phyloP scores from a whole-genome alignment of 768 basidiomycete genomes.

The Amanita phalloides region DNA sequence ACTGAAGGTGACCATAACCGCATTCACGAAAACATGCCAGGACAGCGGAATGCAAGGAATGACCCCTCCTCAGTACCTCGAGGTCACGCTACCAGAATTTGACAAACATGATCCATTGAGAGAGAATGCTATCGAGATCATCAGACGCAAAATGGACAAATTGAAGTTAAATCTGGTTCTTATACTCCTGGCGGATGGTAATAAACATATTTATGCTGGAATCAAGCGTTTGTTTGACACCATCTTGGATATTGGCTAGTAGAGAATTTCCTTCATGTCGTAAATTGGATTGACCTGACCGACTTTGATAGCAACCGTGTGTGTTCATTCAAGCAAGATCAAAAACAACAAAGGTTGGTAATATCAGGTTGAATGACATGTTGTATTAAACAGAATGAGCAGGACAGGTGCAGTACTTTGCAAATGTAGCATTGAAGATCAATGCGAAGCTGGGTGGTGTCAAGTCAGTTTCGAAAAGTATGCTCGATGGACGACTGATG shows the following conservation, averaged over 20 bases:
- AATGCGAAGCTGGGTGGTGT: conserved; percentile 78
- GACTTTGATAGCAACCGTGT: conserved; percentile 44
- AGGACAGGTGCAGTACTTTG: conserved; percentile 63
- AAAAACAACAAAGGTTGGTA: conserved; percentile 43
- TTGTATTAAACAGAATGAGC: conserved; percentile 13
- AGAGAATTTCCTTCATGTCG: conserved; percentile 7
- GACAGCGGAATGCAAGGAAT: conserved; percentile 50
- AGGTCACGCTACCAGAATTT: conserved; percentile 40
- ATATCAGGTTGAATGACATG: conserved; percentile 14
- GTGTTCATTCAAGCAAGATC: conserved; percentile 64
- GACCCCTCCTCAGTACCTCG: conserved; percentile 24
- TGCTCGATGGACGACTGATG: conserved; percentile 4
- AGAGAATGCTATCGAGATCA: conserved; percentile 31
- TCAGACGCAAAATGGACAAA: conserved; percentile 29
- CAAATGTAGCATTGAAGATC: conserved; percentile 74
- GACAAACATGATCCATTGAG: conserved; percentile 45
- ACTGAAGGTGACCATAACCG: conserved; percentile 31
- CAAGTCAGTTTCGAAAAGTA: conserved; percentile 36
- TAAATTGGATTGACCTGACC: background rate
- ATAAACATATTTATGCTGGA: conserved; percentile 69
- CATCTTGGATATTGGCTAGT: conserved; percentile 43
- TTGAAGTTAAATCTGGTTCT: conserved; percentile 45
- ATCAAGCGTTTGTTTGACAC: conserved; percentile 67
- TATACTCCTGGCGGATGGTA: conserved; percentile 55
- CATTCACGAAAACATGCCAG: conserved; percentile 54